These are phyloP conservation scores for Nematocida sp. DNA, from an alignment of 371 early-diverging fungal genomes.

Conservation along the genomic window DNA sequence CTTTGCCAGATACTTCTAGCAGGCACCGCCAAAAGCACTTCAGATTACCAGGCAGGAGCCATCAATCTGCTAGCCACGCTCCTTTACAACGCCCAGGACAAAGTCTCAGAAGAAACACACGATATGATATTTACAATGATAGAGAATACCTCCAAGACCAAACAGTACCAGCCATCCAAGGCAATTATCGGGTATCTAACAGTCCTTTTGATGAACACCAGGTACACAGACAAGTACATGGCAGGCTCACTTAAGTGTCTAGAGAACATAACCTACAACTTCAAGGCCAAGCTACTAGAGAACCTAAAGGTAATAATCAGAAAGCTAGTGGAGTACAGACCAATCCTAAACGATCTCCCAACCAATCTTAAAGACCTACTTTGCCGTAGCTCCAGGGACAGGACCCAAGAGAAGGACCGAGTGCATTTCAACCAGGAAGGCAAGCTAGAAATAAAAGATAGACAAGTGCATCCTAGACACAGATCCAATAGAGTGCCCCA, in stretches of 20 bases:
- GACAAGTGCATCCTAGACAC: too few relatives aligned
- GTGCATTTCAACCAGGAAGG: too few relatives aligned
- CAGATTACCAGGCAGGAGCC: conserved; percentile 44
- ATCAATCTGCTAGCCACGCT: conserved; percentile 7
- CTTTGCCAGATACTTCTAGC: conserved; percentile 30
- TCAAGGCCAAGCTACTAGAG: conserved; percentile 33
- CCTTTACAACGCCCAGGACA: conserved; percentile 37
- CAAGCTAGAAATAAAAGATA: too few relatives aligned
- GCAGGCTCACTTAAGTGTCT: conserved; percentile 25
- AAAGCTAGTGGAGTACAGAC: conserved; percentile 18
- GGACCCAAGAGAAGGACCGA: background rate
- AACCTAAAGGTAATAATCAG: conserved; percentile 35
- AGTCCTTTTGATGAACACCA: conserved; percentile 3
- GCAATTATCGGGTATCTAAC: conserved; percentile 30
- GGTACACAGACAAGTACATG: conserved; percentile 24
- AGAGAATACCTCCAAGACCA: conserved; percentile 15
- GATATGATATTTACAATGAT: conserved; percentile 23
- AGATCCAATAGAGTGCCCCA: too few relatives aligned
- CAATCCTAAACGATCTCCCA: background rate
- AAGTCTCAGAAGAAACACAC: background rate
- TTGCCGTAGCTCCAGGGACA: background rate
- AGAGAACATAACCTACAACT: conserved; percentile 35
- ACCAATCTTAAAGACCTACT: conserved; percentile 10
- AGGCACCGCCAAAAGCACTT: background rate
- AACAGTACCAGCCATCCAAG: conserved; percentile 24